A percentile compares a stretch with the other conserved stretches of the same genome.
Evolutionary conservation across 2,329 filamentous ascomycete genomes (phyloP).

Genomic region (Aschersonia sp.): DNA sequence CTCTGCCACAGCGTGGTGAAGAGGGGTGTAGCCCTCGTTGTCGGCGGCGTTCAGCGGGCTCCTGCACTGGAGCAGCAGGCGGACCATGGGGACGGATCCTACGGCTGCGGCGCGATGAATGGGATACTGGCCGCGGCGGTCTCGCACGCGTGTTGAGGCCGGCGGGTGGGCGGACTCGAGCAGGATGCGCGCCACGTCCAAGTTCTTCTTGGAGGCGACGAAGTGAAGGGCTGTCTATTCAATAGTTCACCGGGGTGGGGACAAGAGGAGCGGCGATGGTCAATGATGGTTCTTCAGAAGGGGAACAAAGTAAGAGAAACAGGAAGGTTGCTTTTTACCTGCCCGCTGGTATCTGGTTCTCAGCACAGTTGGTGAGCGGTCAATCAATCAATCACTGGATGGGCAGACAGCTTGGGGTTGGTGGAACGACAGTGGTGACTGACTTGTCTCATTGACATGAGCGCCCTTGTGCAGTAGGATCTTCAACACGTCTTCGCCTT

Average conservation of each 20-base stretch:
- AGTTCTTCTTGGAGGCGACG: constrained; percentile 74
- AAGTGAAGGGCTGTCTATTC: constrained; percentile 76
- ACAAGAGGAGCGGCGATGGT: not conserved
- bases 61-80: constrained; percentile 57
- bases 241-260: not conserved
- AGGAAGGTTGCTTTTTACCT: not conserved
- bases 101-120: constrained; percentile 85
- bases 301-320: not conserved
- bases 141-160: constrained; percentile 66
- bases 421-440: too few species aligned
- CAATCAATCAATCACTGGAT: too few species aligned
- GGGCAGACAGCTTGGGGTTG: too few species aligned
- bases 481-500: constrained; percentile 53
- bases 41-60: constrained; percentile 80
- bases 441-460: constrained; percentile 60
- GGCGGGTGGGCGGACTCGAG: constrained; percentile 46
- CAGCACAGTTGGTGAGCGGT: too few species aligned
- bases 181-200: constrained; percentile 68
- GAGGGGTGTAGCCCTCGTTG: constrained; percentile 65
- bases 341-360: too few species aligned
- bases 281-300: constrained; percentile 43
- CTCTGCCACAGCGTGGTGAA: constrained; percentile 78
- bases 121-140: constrained; percentile 77
- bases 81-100: constrained; percentile 77
- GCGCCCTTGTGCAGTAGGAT: constrained; percentile 55